Base-by-base conservation (phyloP, 2,329 filamentous ascomycete species). In the Xylaria sp. region DNA sequence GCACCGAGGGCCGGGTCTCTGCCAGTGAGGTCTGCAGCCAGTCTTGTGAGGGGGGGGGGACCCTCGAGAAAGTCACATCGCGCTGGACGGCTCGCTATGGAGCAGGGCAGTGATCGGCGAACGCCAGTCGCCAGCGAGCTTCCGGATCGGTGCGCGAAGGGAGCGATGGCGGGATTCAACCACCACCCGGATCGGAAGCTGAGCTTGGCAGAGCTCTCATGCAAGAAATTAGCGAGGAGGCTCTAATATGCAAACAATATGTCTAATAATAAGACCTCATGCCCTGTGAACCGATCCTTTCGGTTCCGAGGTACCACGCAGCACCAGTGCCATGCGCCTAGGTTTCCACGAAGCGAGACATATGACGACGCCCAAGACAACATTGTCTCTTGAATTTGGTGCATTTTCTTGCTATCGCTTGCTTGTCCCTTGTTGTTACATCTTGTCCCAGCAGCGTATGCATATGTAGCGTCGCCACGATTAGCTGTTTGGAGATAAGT, bases 111-210 rank as follows among this genome's bases (percentile, higher is more conserved):
- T 51, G 64, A 59, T 65, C 62, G 55, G 55, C 63, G 50, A 36
- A 56, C 48, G 30, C 36, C 45, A 58, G 45, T 45, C 48, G 24
- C 6, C 55, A 64, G 39, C 54, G 61, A 72, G 70, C 70, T 70
- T 66, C 70, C 65, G 57, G 64, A 71, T 71, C 65, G 64, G 69
- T 65, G 61, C 58, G 63, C 36, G 59, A 57, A 69, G 55, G 68
- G 53, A 36, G 8, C 34, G 34, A 60, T 45, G 9, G 51, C 19
- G 55, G 62, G 55, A 57, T 57, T 53, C 47, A 12, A 54, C 47
- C 54, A 54, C 47, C 54, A 63, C 64, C 67, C 64, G 60, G 61
- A 67, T 69, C 67, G 67, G 67, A 67, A 69, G 64, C 53, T 55
- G 19, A 12, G 27, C 24, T 42, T 50, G 34, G 53, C 64, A 32